Evolutionary conservation across 2,329 filamentous ascomycete species (phyloP).

Genomic region (Cylindrodendrum hubeiense): DNA sequence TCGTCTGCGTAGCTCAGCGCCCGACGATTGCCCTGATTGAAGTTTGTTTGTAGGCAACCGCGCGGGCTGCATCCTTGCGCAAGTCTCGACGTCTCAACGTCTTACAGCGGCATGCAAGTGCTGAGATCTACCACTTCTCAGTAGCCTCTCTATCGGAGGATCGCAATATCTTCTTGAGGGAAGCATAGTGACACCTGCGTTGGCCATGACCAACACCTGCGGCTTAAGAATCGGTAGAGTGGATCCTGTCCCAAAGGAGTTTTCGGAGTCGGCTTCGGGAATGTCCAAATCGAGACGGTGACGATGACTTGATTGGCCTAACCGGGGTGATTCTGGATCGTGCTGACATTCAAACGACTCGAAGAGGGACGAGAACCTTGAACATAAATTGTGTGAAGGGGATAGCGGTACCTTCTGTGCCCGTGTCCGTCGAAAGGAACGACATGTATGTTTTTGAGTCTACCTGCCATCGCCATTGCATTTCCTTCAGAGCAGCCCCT

Average conservation of each 20-base stretch:
- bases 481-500: not conserved
- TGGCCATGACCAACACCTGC: not conserved
- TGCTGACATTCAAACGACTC: not conserved
- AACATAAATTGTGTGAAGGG: too few relatives aligned
- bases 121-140: too few relatives aligned
- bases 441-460: not conserved
- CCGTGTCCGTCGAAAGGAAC: too few relatives aligned
- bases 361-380: not conserved
- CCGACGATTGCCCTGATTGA: too few relatives aligned
- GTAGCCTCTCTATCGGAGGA: too few relatives aligned
- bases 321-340: not conserved
- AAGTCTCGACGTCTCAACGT: too few relatives aligned
- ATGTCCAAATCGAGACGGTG: conserved; percentile 32
- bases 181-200: not conserved
- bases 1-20: too few relatives aligned
- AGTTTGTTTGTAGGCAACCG: too few relatives aligned
- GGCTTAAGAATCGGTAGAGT: not conserved
- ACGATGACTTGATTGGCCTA: conserved; percentile 32
- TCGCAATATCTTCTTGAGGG: not conserved
- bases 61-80: too few relatives aligned
- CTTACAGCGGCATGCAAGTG: too few relatives aligned
- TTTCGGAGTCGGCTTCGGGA: conserved; percentile 38
- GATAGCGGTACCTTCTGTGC: too few relatives aligned
- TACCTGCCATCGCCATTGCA: too few relatives aligned
- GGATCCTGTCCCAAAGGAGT: conserved; percentile 32